Evolutionary conservation across 768 basidiomycete species (phyloP).

Genomic region (Boletus edulis): DNA sequence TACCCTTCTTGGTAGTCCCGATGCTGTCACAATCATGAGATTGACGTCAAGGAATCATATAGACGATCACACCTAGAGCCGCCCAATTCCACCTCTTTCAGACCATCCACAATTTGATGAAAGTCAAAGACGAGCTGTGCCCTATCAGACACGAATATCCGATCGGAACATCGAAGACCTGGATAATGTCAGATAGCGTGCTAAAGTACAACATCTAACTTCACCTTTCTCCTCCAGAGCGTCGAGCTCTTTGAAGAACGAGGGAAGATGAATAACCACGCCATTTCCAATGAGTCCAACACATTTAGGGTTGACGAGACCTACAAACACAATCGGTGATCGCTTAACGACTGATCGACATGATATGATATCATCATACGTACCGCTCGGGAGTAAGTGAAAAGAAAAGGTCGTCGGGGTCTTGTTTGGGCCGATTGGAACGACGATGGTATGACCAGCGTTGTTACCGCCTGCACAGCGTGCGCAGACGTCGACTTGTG

Average conservation of each 20-base stretch:
- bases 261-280: slow-evolving; percentile 94
- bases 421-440: slow-evolving; percentile 63
- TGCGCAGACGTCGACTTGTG: slow-evolving; percentile 87
- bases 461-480: slow-evolving; percentile 99
- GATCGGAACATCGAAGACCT: slow-evolving; percentile 84
- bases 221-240: slow-evolving; percentile 79
- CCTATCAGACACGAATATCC: slow-evolving; percentile 92
- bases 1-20: slow-evolving; percentile 97
- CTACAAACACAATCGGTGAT: slow-evolving; percentile 1
- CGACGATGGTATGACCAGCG: slow-evolving; percentile 97
- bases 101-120: slow-evolving; percentile 98
- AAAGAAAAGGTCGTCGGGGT: slow-evolving; percentile 88
- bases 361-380: neutral
- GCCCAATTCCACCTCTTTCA: slow-evolving; percentile 97
- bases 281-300: slow-evolving; percentile 89
- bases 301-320: slow-evolving; percentile 48
- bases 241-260: slow-evolving; percentile 92
- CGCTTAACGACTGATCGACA: neutral
- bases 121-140: slow-evolving; percentile 98
- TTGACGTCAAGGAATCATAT: neutral
- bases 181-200: slow-evolving; percentile 2
- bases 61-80: slow-evolving; percentile 59
- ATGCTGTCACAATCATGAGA: slow-evolving; percentile 51
- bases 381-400: slow-evolving; percentile 92
- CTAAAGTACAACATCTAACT: neutral